Evolutionary conservation across 1,139 yeast genomes (phyloP).

Genomic region (Hemisphaericaspora xylofermentans): DNA sequence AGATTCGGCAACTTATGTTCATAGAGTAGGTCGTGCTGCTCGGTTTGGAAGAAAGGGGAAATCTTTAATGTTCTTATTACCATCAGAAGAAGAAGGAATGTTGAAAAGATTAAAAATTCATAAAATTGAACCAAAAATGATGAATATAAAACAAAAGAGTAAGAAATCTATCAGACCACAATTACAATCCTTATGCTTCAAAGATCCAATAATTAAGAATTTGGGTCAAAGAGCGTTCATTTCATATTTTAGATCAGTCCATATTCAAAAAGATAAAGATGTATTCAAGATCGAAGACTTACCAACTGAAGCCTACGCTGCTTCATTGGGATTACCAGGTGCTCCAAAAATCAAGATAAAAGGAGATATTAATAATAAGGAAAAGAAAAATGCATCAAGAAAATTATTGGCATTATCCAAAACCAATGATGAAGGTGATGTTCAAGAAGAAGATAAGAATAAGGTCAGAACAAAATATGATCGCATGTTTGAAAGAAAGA

Average conservation of each 20-base stretch:
- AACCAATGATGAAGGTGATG: constrained; percentile 68
- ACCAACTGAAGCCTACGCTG: constrained; percentile 82
- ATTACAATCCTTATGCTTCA: constrained; percentile 85
- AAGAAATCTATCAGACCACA: constrained; percentile 81
- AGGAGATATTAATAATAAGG: constrained; percentile 54
- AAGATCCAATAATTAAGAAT: constrained; percentile 87
- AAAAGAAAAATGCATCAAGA: constrained; percentile 79
- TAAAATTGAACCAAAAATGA: constrained; percentile 67
- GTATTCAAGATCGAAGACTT: constrained; percentile 74
- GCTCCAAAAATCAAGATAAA: constrained; percentile 87
- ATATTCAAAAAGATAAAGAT: constrained; percentile 83
- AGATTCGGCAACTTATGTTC: constrained; percentile 91
- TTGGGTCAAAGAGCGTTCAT: constrained; percentile 94
- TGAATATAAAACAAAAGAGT: constrained; percentile 74
- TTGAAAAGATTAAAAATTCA: constrained; percentile 59
- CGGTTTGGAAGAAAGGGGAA: constrained; percentile 89
- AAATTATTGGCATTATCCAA: constrained; percentile 57
- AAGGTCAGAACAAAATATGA: constrained; percentile 86
- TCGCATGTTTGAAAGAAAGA: constrained; percentile 92
- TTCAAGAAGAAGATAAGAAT: constrained; percentile 33
- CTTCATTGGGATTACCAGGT: constrained; percentile 89
- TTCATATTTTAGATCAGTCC: constrained; percentile 81
- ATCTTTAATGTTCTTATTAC: constrained; percentile 78
- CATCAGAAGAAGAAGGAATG: constrained; percentile 81
- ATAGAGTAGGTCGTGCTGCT: constrained; percentile 95